phyloP scores from a whole-genome alignment of 768 basidiomycete species.

The Amanita fuliginea region DNA sequence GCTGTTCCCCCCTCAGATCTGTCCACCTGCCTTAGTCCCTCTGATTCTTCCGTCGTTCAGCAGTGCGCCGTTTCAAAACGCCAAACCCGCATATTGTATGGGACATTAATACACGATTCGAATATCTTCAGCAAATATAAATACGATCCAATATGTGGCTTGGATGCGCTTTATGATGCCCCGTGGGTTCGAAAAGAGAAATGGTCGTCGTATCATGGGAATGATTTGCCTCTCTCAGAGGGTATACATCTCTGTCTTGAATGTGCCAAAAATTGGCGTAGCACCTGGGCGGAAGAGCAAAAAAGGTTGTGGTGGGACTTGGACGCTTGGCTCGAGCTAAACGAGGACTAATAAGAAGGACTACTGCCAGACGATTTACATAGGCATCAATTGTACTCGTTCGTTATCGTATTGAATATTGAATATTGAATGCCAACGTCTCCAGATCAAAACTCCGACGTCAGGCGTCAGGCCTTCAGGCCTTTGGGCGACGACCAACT shows the following conservation, averaged over 20 bases:
- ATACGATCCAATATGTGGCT: background rate
- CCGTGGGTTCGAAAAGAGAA: background rate
- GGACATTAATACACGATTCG: background rate
- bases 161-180: background rate
- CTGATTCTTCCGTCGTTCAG: background rate
- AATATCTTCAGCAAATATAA: background rate
- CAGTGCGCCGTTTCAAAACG: background rate
- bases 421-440: no score
- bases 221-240: background rate
- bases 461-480: no score
- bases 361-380: no score
- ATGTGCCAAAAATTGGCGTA: background rate
- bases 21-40: background rate
- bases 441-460: no score
- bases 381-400: no score
- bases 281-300: background rate
- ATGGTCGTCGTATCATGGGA: background rate
- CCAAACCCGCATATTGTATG: background rate
- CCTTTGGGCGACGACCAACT: no score
- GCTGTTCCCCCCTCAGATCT: background rate
- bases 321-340: background rate
- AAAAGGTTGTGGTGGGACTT: background rate
- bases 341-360: background rate
- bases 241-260: background rate
- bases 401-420: no score